phyloP scores from a whole-genome alignment of 345 rosid species.

The Raphanus raphanistrum region DNA sequence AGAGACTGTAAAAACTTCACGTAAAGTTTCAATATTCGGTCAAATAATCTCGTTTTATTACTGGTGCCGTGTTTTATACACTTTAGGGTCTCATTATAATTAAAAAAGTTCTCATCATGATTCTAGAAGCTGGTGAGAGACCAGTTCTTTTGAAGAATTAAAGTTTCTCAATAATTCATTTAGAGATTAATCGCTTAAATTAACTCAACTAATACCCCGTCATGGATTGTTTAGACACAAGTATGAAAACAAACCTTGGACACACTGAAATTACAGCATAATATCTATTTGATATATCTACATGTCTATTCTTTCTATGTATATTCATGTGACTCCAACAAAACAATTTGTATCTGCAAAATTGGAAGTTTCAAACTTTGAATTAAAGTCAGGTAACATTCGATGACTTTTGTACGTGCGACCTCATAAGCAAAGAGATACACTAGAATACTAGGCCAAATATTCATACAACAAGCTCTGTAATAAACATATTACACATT shows the following conservation, averaged over 20 bases:
- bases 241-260: neutral
- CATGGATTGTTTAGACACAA: neutral
- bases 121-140: neutral
- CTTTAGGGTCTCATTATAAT: neutral
- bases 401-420: slow-evolving; percentile 6
- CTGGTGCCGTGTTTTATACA: neutral
- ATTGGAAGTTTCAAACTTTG: slow-evolving; percentile 14
- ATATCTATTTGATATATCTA: neutral
- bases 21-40: neutral
- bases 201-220: neutral
- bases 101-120: neutral
- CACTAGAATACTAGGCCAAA: neutral
- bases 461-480: slow-evolving; percentile 21
- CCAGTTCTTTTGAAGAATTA: neutral
- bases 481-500: neutral
- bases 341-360: neutral
- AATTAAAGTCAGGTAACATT: neutral
- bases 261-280: neutral
- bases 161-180: neutral
- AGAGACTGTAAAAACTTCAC: neutral
- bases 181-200: neutral
- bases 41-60: neutral
- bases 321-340: neutral
- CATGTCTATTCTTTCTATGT: neutral
- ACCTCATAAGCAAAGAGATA: slow-evolving; percentile 13